Evolutionary conservation across 768 basidiomycete species (phyloP).

Genomic region (Serendipita indica): DNA sequence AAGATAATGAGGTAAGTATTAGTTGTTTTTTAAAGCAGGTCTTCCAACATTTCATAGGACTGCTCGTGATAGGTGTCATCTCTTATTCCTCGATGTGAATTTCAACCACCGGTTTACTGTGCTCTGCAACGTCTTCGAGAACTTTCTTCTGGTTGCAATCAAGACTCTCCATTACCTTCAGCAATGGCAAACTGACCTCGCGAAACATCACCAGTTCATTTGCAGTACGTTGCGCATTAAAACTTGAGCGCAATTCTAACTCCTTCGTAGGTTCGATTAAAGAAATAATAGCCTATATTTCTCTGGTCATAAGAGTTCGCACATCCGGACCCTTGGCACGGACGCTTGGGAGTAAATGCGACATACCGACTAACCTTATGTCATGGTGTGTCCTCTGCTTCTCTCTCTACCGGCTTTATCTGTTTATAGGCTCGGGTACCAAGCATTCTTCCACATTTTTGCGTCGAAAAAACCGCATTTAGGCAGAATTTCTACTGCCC

Average conservation of each 20-base stretch:
- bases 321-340: slow-evolving; percentile 28
- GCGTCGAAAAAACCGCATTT: slow-evolving; percentile 31
- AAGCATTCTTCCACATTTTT: slow-evolving; percentile 61
- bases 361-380: too few relatives aligned
- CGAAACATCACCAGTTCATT: slow-evolving; percentile 31
- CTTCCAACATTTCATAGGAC: slow-evolving; percentile 30
- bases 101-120: slow-evolving; percentile 51
- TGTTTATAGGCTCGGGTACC: slow-evolving; percentile 53
- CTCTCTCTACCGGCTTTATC: not conserved
- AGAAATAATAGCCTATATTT: slow-evolving; percentile 44
- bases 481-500: not conserved
- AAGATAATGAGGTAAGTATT: slow-evolving; percentile 60
- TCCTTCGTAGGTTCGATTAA: slow-evolving; percentile 39
- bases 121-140: slow-evolving; percentile 75
- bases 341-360: slow-evolving; percentile 21
- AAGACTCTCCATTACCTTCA: slow-evolving; percentile 76
- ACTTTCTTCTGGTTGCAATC: slow-evolving; percentile 65
- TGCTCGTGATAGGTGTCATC: slow-evolving; percentile 58
- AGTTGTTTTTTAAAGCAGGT: slow-evolving; percentile 1
- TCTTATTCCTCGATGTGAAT: slow-evolving; percentile 60
- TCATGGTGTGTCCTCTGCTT: slow-evolving; percentile 27
- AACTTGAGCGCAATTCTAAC: too few relatives aligned
- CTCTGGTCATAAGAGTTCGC: slow-evolving; percentile 36
- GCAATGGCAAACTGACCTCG: slow-evolving; percentile 16
- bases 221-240: slow-evolving; percentile 38